phyloP scores from a whole-genome alignment of 768 basidiomycete species.

The Saitozyma podzolica region DNA sequence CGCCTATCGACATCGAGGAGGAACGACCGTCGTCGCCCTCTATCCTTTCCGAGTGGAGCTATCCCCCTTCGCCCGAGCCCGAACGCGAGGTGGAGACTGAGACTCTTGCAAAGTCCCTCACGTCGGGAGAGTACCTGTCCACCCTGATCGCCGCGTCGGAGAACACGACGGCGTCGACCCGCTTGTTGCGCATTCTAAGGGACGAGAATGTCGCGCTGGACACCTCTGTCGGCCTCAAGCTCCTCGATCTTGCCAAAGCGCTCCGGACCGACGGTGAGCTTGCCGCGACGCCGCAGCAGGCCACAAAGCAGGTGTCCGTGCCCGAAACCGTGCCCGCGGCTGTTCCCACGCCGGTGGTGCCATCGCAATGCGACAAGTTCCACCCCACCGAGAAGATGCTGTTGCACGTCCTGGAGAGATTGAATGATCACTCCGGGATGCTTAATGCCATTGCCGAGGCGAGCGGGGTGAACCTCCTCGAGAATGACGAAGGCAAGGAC shows the following conservation, averaged over 20 bases:
- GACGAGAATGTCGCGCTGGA: slow-evolving; percentile 27
- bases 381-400: not conserved
- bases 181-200: slow-evolving; percentile 22
- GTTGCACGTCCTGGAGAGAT: slow-evolving; percentile 12
- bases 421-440: slow-evolving; percentile 29
- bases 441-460: slow-evolving; percentile 32
- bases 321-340: not conserved
- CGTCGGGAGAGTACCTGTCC: slow-evolving; percentile 2
- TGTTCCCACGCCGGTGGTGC: not conserved
- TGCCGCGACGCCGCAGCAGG: not conserved
- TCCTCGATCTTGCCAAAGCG: slow-evolving; percentile 26
- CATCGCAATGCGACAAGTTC: not conserved
- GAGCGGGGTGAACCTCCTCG: slow-evolving; percentile 24
- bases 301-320: not conserved
- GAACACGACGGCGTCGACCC: slow-evolving; percentile 21
- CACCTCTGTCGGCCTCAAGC: slow-evolving; percentile 26
- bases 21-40: no score
- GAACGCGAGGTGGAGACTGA: no score
- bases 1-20: no score
- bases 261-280: slow-evolving; percentile 17
- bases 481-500: slow-evolving; percentile 11
- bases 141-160: slow-evolving; percentile 10
- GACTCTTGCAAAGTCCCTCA: no score
- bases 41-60: no score
- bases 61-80: slow-evolving; percentile 2